Percentiles rank a stretch among this genome's conserved stretches.
Evolutionary conservation across 768 basidiomycete species (phyloP).

Genomic region (Chalciporus chontae): DNA sequence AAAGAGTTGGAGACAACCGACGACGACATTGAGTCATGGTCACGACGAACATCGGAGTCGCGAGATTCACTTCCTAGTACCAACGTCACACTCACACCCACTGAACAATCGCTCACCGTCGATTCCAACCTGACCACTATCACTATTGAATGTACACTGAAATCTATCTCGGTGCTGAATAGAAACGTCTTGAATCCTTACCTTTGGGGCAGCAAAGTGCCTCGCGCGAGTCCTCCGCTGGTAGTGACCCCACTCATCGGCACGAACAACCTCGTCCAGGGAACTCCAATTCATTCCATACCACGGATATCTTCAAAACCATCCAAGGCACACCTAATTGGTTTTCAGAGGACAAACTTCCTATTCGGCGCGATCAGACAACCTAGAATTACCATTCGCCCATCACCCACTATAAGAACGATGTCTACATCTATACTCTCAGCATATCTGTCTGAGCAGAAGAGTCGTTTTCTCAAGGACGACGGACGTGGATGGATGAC

Average conservation of each 20-base stretch:
- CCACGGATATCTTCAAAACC: neutral
- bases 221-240: neutral
- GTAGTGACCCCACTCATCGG: neutral
- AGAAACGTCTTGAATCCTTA: neutral
- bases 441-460: slow-evolving; percentile 44
- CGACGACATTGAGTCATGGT: no score
- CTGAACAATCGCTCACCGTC: neutral
- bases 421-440: slow-evolving; percentile 31
- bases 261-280: neutral
- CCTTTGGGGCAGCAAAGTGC: neutral
- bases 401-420: slow-evolving; percentile 1
- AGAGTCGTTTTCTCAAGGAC: slow-evolving; percentile 59
- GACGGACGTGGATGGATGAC: slow-evolving; percentile 70
- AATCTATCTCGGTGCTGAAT: neutral
- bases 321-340: neutral
- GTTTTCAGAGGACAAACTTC: neutral
- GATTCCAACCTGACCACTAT: neutral
- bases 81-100: neutral
- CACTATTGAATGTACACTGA: neutral
- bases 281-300: neutral
- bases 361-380: neutral
- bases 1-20: no score
- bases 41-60: no score
- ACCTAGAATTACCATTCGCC: neutral
- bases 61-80: neutral